Base-by-base conservation (phyloP, 1,139 yeast genomes). In the Debaryomyces sp. region DNA sequence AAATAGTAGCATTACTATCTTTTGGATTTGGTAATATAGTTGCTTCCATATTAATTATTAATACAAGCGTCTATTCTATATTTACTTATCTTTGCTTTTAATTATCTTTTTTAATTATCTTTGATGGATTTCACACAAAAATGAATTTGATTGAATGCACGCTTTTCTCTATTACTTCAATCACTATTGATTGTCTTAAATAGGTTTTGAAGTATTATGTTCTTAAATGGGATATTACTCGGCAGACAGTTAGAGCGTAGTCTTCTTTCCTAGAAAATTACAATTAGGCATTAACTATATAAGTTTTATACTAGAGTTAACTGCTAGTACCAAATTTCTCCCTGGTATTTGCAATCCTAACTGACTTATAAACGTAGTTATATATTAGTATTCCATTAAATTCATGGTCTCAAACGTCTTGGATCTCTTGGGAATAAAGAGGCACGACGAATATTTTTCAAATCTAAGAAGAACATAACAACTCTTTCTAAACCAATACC, bases 401-500 rank as follows among this genome's bases (percentile, higher is more conserved):
- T 29, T 53, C 61, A 87, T 77, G 99, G 99, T 68, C 89, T 84
- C 64, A 94, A 79, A 77, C 99, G 87, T 70, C 77, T 87, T 59
- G 99, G 99, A 72, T 94, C 99, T 80, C 99, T 89, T 67, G 99
- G 99, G 94, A 94, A 94, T 67, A 94, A 77, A 10, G 96, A 87
- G 22, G 99, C 97, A 68, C 98, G 88, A 74, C 99, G 89, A 61
- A 94, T 94, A 75, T 94, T 95, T 78, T 91, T 92, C 77, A 94
- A 80, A 66, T 90, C 99, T 68, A 94, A 81, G 84, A 82, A 94
- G 82, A 94, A 94, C 98, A 94, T 94, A 56, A 94, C 91, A 38
- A 94, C 99, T 78, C 99, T 89, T 76, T 94, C 99, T 58, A 94
- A 78, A 62, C 99, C 99, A 68, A 94, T 94, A 73, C 99, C 99